Conservation (phyloP, 768 basidiomycete genomes). For the Podaxis carcinomalis region DNA sequence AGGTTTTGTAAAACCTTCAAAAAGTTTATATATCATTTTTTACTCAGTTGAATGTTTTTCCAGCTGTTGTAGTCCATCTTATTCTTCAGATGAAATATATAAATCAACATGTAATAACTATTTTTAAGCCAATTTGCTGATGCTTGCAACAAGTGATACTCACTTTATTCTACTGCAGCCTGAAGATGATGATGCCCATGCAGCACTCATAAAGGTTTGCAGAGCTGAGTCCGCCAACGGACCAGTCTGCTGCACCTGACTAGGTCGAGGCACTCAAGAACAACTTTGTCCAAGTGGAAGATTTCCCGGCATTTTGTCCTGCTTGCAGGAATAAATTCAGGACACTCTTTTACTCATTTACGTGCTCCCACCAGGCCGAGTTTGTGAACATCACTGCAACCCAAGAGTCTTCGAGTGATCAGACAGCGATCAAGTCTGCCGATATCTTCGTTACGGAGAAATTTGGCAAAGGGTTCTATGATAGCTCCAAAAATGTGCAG, state of each 20-base stretch:
- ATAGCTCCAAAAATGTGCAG: constrained; percentile 91
- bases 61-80: too few species aligned
- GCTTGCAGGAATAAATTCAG: constrained; percentile 97
- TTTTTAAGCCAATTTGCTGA: too few species aligned
- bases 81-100: too few species aligned
- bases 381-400: constrained; percentile 84
- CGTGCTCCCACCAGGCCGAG: constrained; percentile 82
- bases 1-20: too few species aligned
- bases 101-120: too few species aligned
- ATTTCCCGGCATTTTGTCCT: constrained; percentile 91
- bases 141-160: background rate
- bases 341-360: constrained; percentile 93
- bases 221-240: constrained; percentile 66
- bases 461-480: constrained; percentile 79
- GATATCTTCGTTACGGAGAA: constrained; percentile 75
- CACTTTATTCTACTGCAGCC: constrained; percentile 30
- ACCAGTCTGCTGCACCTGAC: constrained; percentile 79
- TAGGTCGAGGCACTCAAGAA: constrained; percentile 76
- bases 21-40: too few species aligned
- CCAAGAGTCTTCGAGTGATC: constrained; percentile 54
- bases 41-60: too few species aligned
- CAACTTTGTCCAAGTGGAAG: constrained; percentile 77
- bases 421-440: constrained; percentile 79
- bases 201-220: constrained; percentile 67
- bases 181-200: constrained; percentile 44